These are phyloP conservation scores for Capsicum chinense DNA, from an alignment of 257 asterid genomes.

Conservation along the genomic window DNA sequence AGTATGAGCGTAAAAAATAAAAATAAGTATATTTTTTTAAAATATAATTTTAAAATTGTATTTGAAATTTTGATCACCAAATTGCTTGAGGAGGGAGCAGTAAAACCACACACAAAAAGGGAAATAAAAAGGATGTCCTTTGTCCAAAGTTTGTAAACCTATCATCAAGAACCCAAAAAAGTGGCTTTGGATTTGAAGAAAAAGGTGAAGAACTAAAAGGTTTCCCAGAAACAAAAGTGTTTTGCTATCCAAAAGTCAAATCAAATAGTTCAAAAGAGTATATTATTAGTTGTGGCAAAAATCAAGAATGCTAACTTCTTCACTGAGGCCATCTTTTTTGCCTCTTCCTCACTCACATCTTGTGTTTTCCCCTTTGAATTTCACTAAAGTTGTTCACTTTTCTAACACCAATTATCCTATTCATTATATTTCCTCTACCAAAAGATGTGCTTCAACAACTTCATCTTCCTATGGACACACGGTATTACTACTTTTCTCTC, in stretches of 20 bases:
- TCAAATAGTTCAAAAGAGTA: neutral
- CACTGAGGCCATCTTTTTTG: slow-evolving; percentile 41
- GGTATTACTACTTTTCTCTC: slow-evolving; percentile 24
- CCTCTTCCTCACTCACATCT: slow-evolving; percentile 47
- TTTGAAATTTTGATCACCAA: no score
- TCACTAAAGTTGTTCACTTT: slow-evolving; percentile 26
- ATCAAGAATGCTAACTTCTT: slow-evolving; percentile 45
- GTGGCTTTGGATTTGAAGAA: neutral
- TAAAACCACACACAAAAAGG: slow-evolving; percentile 20
- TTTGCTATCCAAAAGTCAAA: neutral
- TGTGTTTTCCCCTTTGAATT: slow-evolving; percentile 32
- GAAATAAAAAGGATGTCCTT: slow-evolving; percentile 26
- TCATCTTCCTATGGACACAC: slow-evolving; percentile 34
- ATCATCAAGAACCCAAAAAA: slow-evolving; percentile 27
- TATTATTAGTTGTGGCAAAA: slow-evolving; percentile 18
- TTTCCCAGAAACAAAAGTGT: slow-evolving; percentile 8
- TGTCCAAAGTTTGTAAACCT: slow-evolving; percentile 34
- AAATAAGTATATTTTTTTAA: no score
- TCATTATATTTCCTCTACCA: slow-evolving; percentile 36
- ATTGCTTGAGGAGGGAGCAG: no score
- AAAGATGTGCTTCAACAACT: slow-evolving; percentile 40
- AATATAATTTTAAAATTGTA: no score
- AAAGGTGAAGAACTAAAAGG: neutral
- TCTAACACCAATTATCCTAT: slow-evolving; percentile 16
- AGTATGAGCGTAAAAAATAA: no score